phyloP scores from a whole-genome alignment of 768 basidiomycete species.

The Podaxis sp. region DNA sequence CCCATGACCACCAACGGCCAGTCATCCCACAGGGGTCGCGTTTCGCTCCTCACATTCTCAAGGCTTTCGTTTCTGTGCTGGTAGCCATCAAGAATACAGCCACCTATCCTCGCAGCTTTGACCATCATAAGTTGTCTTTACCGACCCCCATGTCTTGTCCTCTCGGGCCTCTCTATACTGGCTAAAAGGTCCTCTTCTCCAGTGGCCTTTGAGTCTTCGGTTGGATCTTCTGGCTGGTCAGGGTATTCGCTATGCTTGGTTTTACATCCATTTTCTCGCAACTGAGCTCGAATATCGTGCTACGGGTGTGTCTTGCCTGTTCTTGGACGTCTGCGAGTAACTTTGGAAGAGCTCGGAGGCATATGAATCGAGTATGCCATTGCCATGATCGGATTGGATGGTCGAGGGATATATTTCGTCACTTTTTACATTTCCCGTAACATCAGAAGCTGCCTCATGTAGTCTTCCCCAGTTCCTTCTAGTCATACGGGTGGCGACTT shows the following conservation, averaged over 20 bases:
- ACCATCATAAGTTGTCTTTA: constrained; percentile 28
- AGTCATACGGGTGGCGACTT: background rate
- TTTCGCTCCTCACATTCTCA: no score
- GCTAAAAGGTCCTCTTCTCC: constrained; percentile 25
- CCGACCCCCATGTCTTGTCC: constrained; percentile 22
- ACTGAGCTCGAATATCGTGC: constrained; percentile 21
- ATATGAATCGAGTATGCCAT: background rate
- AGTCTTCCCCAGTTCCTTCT: background rate
- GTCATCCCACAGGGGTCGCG: constrained; percentile 12
- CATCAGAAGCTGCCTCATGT: background rate
- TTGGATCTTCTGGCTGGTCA: constrained; percentile 22
- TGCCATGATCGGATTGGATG: background rate
- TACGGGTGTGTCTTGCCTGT: constrained; percentile 15
- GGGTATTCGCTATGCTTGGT: constrained; percentile 31
- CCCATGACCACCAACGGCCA: constrained; percentile 3
- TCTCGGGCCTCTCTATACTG: constrained; percentile 24
- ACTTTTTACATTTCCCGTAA: background rate
- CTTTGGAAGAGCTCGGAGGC: constrained; percentile 18
- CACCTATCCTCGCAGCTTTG: constrained; percentile 24
- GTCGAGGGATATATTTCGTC: background rate
- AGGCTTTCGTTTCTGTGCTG: constrained; percentile 19
- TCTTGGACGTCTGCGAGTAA: constrained; percentile 12
- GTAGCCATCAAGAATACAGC: constrained; percentile 30
- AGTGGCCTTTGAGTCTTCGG: constrained; percentile 18
- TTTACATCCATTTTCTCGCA: constrained; percentile 36